These are phyloP conservation scores for Blastocladiella emersonii DNA, from an alignment of 371 early-diverging fungal species.

Conservation along the genomic window DNA sequence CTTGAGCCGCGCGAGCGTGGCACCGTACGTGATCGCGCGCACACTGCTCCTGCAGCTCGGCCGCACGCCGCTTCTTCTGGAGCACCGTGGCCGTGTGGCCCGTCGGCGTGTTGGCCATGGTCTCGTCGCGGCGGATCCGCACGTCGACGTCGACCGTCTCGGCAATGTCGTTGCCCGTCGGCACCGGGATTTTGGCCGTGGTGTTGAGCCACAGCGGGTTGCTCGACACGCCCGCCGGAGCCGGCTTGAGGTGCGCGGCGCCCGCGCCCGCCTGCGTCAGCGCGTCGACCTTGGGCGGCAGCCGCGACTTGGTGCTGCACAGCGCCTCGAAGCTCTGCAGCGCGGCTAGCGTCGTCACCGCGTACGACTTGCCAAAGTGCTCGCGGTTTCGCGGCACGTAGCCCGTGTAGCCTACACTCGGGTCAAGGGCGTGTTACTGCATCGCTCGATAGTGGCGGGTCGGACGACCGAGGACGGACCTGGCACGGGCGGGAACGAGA, in stretches of 20 bases:
- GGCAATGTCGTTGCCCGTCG: too few species aligned
- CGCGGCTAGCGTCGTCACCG: conserved; percentile 1
- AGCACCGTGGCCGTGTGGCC: background rate
- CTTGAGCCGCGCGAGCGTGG: background rate
- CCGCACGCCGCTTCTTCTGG: background rate
- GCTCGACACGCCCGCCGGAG: background rate
- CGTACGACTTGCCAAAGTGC: conserved; percentile 6
- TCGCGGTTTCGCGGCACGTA: conserved; percentile 6
- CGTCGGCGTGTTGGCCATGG: background rate
- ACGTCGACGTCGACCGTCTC: too few species aligned
- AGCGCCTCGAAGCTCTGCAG: background rate
- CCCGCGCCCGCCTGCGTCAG: background rate
- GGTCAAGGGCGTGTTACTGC: background rate
- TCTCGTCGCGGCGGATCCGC: background rate
- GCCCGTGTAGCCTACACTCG: conserved; percentile 5
- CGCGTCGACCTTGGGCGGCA: conserved; percentile 2
- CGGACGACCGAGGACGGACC: background rate
- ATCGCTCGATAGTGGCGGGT: background rate
- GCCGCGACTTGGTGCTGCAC: background rate
- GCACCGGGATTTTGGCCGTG: too few species aligned
- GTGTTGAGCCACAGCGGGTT: too few species aligned
- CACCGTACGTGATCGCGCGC: background rate
- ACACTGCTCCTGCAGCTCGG: conserved; percentile 3
- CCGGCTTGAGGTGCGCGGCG: background rate
- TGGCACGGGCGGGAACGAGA: conserved; percentile 3